Conservation (phyloP, 2,329 filamentous ascomycete species). For the Ceratocystis ficicola region DNA sequence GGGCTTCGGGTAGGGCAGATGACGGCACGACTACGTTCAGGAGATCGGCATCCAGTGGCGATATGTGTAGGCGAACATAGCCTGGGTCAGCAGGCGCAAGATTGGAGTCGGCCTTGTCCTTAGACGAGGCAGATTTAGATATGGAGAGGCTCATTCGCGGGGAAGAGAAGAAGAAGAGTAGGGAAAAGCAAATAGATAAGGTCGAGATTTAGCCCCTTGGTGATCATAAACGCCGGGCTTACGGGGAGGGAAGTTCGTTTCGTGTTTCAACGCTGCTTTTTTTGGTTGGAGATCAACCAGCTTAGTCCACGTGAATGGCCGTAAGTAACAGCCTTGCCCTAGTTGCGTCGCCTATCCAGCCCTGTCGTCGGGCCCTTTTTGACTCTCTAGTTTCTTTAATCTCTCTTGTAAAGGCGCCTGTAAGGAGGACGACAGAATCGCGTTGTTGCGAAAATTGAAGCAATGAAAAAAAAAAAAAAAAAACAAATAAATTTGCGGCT, state of each 20-base stretch:
- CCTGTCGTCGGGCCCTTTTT: too few relatives aligned
- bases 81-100: constrained; percentile 17
- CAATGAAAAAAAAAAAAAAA: not conserved
- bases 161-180: not conserved
- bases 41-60: constrained; percentile 67
- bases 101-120: constrained; percentile 2
- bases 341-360: too few relatives aligned
- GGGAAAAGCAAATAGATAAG: not conserved
- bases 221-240: not conserved
- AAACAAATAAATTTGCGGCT: constrained; percentile 14
- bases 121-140: constrained; percentile 9
- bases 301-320: not conserved
- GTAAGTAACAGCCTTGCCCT: not conserved
- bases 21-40: constrained; percentile 59
- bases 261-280: not conserved
- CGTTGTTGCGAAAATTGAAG: constrained; percentile 9
- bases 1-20: constrained; percentile 51
- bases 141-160: constrained; percentile 13
- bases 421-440: constrained; percentile 6
- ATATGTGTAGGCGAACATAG: constrained; percentile 57
- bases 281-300: not conserved
- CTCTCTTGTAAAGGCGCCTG: too few relatives aligned
- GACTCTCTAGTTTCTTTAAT: not conserved
- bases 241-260: not conserved
- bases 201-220: not conserved